A percentile compares a stretch with the other conserved stretches of the same genome.
Evolutionary conservation across 352 stramenopile species (phyloP).

Genomic region (Pythium scleroteichum): DNA sequence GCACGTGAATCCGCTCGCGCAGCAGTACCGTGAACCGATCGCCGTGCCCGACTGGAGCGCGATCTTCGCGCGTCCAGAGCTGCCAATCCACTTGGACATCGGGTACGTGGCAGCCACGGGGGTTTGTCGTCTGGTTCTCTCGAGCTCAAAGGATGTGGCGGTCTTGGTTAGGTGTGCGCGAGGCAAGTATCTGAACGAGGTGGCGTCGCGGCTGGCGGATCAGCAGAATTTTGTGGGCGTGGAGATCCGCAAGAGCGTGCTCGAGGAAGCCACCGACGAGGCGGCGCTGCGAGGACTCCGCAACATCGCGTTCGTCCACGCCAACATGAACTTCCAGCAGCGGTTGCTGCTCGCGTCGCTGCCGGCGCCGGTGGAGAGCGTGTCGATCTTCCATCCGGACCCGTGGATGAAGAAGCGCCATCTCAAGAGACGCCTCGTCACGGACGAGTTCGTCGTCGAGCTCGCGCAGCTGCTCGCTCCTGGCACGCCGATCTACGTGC

Average conservation of each 20-base stretch:
- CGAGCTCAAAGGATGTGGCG: too few species aligned
- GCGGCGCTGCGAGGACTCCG: slow-evolving; percentile 38
- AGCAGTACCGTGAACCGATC: slow-evolving; percentile 63
- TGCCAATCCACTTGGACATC: slow-evolving; percentile 85
- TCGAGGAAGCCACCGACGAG: slow-evolving; percentile 60
- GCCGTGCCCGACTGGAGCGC: slow-evolving; percentile 60
- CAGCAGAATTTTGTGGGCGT: slow-evolving; percentile 78
- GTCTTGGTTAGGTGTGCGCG: slow-evolving; percentile 35
- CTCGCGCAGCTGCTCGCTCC: slow-evolving; percentile 54
- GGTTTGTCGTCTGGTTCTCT: too few species aligned
- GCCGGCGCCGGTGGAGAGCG: slow-evolving; percentile 52
- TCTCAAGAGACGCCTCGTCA: slow-evolving; percentile 81
- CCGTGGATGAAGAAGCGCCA: slow-evolving; percentile 91
- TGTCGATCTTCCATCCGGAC: slow-evolving; percentile 89
- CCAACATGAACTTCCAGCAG: slow-evolving; percentile 88
- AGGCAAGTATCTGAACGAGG: slow-evolving; percentile 75
- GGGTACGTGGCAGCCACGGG: slow-evolving; percentile 38
- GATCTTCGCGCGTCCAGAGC: slow-evolving; percentile 42
- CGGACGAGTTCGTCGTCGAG: slow-evolving; percentile 57
- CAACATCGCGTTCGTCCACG: slow-evolving; percentile 79
- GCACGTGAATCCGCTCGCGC: slow-evolving; percentile 82
- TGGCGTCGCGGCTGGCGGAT: slow-evolving; percentile 40
- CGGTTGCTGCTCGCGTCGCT: slow-evolving; percentile 56
- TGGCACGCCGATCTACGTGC: slow-evolving; percentile 71
- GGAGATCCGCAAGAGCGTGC: slow-evolving; percentile 80